These are phyloP conservation scores for Haematococcus sp. DNA, from an alignment of 139 green algal genomes.

Conservation along the genomic window DNA sequence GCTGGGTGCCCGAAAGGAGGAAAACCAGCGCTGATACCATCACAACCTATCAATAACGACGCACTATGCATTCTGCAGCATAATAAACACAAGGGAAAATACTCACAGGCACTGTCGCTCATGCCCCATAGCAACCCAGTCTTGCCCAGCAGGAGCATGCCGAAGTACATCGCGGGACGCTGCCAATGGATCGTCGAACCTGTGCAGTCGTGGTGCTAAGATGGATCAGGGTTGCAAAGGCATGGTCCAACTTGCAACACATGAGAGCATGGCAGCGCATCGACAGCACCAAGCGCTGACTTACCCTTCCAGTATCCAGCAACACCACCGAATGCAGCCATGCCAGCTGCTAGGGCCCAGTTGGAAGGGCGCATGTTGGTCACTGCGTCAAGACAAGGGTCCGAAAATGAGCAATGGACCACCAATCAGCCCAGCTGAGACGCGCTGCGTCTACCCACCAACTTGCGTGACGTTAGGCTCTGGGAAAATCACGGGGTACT, in stretches of 20 bases:
- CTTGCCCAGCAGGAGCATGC: conserved; percentile 26
- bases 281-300: too few species aligned
- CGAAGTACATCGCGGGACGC: conserved; percentile 18
- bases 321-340: conserved; percentile 18
- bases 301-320: conserved; percentile 35
- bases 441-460: conserved; percentile 15
- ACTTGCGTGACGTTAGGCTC: conserved; percentile 35
- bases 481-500: conserved; percentile 35
- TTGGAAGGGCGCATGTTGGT: conserved; percentile 34
- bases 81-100: too few species aligned
- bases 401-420: not conserved
- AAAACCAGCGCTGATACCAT: too few species aligned
- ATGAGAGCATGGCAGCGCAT: not conserved
- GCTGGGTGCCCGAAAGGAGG: too few species aligned
- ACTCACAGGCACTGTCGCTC: conserved; percentile 32
- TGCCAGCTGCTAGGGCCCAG: conserved; percentile 30
- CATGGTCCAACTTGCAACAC: not conserved
- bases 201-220: too few species aligned
- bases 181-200: conserved; percentile 35
- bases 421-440: not conserved
- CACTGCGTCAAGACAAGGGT: conserved; percentile 20
- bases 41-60: too few species aligned
- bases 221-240: too few species aligned
- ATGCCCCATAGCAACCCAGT: conserved; percentile 28
- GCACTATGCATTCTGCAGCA: too few species aligned